A percentile compares a stretch with the other conserved stretches of the same genome.
Evolutionary conservation across 371 early-diverging fungal genomes (phyloP).

Genomic region (Catenaria anguillulae): DNA sequence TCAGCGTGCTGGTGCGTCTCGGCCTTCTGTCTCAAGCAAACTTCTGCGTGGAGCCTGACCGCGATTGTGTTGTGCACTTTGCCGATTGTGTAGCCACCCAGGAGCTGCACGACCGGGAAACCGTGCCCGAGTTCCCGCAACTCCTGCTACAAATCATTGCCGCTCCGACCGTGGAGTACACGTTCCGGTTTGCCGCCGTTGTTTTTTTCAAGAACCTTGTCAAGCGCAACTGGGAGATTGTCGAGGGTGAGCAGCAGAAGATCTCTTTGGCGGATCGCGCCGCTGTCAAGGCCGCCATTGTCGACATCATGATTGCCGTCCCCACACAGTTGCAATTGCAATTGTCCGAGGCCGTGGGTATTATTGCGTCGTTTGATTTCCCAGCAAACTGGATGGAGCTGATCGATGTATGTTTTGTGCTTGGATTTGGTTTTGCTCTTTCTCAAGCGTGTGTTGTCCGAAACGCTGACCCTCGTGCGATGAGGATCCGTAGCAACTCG

Average conservation of each 20-base stretch:
- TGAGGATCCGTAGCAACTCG: slow-evolving; percentile 37
- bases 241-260: slow-evolving; percentile 32
- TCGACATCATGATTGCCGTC: slow-evolving; percentile 66
- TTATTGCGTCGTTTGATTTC: slow-evolving; percentile 83
- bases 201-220: slow-evolving; percentile 90
- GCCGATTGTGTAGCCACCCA: slow-evolving; percentile 58
- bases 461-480: not conserved
- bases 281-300: slow-evolving; percentile 65
- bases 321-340: slow-evolving; percentile 70
- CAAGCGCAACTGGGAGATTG: slow-evolving; percentile 70
- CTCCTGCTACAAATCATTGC: slow-evolving; percentile 53
- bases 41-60: not conserved
- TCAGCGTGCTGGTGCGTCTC: not conserved
- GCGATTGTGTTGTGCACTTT: not conserved
- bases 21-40: too few species aligned
- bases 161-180: slow-evolving; percentile 17
- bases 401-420: slow-evolving; percentile 37
- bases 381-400: slow-evolving; percentile 76
- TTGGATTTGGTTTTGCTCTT: not conserved
- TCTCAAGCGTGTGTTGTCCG: too few species aligned
- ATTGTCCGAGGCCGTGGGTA: slow-evolving; percentile 75
- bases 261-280: slow-evolving; percentile 52
- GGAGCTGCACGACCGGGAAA: slow-evolving; percentile 40
- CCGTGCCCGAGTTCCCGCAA: slow-evolving; percentile 54
- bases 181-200: slow-evolving; percentile 63